Evolutionary conservation across 495 filamentous ascomycete species (phyloP), one percentile per base, ranked within the genome.

Genomic region (Daldinia grandis): DNA sequence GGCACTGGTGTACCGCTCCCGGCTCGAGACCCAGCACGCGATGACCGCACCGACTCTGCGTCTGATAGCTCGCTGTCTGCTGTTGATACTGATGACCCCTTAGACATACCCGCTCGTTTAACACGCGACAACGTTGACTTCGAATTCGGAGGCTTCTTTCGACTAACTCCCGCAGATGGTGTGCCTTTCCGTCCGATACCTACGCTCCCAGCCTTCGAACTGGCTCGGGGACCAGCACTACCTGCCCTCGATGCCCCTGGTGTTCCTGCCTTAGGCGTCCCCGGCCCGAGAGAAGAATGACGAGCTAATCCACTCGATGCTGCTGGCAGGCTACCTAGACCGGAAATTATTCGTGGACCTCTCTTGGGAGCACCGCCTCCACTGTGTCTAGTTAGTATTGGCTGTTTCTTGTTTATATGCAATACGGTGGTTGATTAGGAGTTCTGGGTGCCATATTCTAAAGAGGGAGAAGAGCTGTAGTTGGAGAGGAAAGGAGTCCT

Each of bases 251-350:
- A 74, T 9, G 81, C 82, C 1, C 78, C 77, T 5, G 91, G 90
- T 14, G 91, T 90, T 0, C 86, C 87, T 2, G 87, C 85, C 79
- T 95, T 95, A n/a, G 94, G 93, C 3, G 93, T 97, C 7, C 91
- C 91, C 0, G 92, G 94, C 3, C 93, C 92, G 5, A 94, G 78
- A 2, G 93, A 97, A 0, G 91, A 88, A 76, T 97, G 93, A 0
- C 94, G 88, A 1, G 83, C 87, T 4, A 97, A 85, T 31, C 87
- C 88, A 51, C 92, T 94, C 0, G 92, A 90, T 3, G 90, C 86
- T 0, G 85, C 77, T 0, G 93, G 91, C 2, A 94, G 78, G 12
- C 84, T 87, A 21, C 90, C 87, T 7, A 93, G 76, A 15, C 87
- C 85, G 25, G 84, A 80, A 73, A 89, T 93, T 3, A 92, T 79